Conservation (phyloP, 768 basidiomycete species). For the Cubamyces lactineus region DNA sequence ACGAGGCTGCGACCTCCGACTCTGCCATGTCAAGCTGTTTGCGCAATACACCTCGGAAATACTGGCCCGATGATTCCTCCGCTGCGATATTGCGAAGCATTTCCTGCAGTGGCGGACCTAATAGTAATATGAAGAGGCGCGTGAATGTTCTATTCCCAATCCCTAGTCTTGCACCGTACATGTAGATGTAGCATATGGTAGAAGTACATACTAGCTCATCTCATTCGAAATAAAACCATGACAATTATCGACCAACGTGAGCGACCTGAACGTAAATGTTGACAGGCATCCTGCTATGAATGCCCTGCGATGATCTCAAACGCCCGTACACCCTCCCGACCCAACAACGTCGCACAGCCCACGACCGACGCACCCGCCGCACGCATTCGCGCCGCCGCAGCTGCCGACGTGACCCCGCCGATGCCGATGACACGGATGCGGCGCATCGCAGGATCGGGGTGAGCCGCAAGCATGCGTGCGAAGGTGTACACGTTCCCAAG, state of each 20-base stretch:
- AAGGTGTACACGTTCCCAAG: conserved; percentile 79
- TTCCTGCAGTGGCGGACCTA: too few species aligned
- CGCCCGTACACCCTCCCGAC: conserved; percentile 42
- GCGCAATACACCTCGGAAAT: too few species aligned
- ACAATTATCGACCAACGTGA: neutral
- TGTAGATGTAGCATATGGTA: too few species aligned
- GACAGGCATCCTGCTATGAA: neutral
- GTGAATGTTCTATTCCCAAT: too few species aligned
- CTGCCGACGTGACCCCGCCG: conserved; percentile 75
- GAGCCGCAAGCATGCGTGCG: conserved; percentile 49
- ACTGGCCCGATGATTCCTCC: too few species aligned
- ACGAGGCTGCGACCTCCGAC: too few species aligned
- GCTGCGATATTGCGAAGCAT: too few species aligned
- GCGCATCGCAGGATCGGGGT: conserved; percentile 45
- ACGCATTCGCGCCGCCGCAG: conserved; percentile 68
- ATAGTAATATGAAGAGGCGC: too few species aligned
- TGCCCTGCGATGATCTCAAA: conserved; percentile 36
- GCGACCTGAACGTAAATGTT: neutral
- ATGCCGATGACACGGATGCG: conserved; percentile 71
- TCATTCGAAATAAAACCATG: too few species aligned
- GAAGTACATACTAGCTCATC: too few species aligned
- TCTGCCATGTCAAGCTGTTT: too few species aligned
- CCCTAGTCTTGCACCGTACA: too few species aligned
- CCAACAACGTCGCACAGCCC: conserved; percentile 60
- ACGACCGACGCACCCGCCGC: conserved; percentile 74